Base-by-base conservation (phyloP, 139 green algal species). In the Picochlorum sp. region DNA sequence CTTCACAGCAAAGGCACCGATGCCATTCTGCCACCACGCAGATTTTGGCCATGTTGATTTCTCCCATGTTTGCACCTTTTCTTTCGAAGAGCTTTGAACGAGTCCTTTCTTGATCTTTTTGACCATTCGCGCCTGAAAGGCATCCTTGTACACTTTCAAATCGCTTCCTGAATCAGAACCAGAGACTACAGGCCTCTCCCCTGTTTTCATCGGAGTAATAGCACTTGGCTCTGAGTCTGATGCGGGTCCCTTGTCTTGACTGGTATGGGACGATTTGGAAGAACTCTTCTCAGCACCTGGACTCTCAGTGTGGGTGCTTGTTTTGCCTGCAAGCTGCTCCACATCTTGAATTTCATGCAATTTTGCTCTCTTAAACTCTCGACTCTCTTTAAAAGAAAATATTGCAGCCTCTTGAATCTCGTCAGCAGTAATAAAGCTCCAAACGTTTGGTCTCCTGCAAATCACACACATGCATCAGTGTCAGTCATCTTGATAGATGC, bases 1-100 rank as follows among this genome's bases (percentile, higher is more conserved):
- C 50, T 75, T 60, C 24, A 88, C 68, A 2, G 63, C 76, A 68
- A 78, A 77, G 38, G 66, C 74, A 66, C 71, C 57, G 1, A 66
- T 56, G 38, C 37, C 37, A 23, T 16, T 44, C 52, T 73, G 49
- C 24, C 47, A 78, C 71, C 71, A 78, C 2, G 45, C 71, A 16
- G 34, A 60, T 28, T 69, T 59, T 6, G 79, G 79, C 77, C 76
- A 78, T 20, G 62, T 49, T 28, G 78, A 59, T 15, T 62, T 57
- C 57, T 82, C 65, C 73, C 73, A 77, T 7, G 21, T 54, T 47
- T 20, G 6, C 20, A 37, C 59, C 41, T 57, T 44, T 45, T 69
- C 26, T 52, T 57, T 59, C 37, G 28, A 45, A 9, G 67, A n/a
- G 23, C 11, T 31, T 31, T n/a, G 54, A 18, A 24, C 7, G 21